Evolutionary conservation across 495 filamentous ascomycete species (phyloP), one percentile per base, ranked within the genome.

Genomic region (Lichina pygmaea): DNA sequence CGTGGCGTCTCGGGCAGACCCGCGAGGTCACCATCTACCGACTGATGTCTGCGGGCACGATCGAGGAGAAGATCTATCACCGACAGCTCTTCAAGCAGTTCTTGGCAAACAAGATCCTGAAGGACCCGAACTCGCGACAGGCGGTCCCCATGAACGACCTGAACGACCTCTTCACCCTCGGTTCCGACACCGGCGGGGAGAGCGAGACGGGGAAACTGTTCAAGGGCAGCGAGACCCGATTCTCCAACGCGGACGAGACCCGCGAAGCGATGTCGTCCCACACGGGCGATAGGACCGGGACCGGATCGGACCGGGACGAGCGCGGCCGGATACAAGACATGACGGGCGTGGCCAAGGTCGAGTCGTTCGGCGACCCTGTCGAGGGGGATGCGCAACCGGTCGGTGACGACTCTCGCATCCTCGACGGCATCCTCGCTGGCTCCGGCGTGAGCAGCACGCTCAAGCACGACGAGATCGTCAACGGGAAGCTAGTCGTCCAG

Each of bases 1-100:
- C 89, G 17, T 95, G 89, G 89, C 72, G 89, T 38, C 66, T 97
- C 9, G 89, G 89, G 4, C 89, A 97, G 60, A 94, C 86, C 55
- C 75, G 77, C 42, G 81, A 92, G 41, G 89, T 97, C 15, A 85
- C 77, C 0, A 85, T 97, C 33, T 97, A 89, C 57, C 78, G 89
- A 24, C 65, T 97, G 37, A 85, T 97, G 79, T 89, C 82, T n/a
- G 81, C 83, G 2, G 86, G 86, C 12, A 94, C 89, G 0, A 95
- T 97, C 33, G 89, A 97, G 54, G 89, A 97, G 60, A 95, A 95
- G 66, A 94, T 97, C 38, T 95, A 94, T 48, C 89, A 95, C 56
- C 78, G 89, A 6, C 89, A 97, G 58, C 82, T 97, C 43, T 95
- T 85, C 62, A 97, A 97, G 58, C 85, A 93, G 51, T 92, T 93